Base-by-base conservation (phyloP, 2,329 filamentous ascomycete species). In the Aspergillus intermedius region DNA sequence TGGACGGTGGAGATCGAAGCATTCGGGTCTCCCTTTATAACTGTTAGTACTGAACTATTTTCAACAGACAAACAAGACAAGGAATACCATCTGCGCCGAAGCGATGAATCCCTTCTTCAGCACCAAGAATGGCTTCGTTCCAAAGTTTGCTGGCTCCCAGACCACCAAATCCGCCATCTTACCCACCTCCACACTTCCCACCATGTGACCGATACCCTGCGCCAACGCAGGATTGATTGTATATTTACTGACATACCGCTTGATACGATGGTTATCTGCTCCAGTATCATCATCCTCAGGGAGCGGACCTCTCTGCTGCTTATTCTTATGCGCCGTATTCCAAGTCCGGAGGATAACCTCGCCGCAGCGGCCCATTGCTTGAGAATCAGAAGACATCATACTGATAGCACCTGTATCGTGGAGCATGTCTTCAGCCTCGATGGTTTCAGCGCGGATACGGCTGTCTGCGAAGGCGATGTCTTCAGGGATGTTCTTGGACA, bases 261-360 rank as follows among this genome's bases (percentile, higher is more conserved):
- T 94, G 10, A 91, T 90, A 30, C 90, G 75, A 69, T 87, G 88
- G 67, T 95, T 95, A 64, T 95, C 90, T 0, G 86, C 87, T 7
- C 76, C 84, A 0, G 86, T 83, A n/a, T 79, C 87, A 52, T 84
- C 76, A 60, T 95, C 90, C 72, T 94, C 87, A 5, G 78, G 73
- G 37, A 95, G 70, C 1, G 67, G 61, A 0, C 90, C 90, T 7
- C 89, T 78, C 69, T 95, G 88, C 17, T 84, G 63, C 69, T 93
- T 94, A 66, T 95, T 95, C 79, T 95, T 95, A 71, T 94, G 87
- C 1, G 90, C 90, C 3, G 90, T 95, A 68, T 95, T 89, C 90
- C 90, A 95, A 0, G 90, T 95, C 9, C 90, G 80, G 19, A 91
- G 75, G 49, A 95, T 81, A 45, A 95, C 90, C 73, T 95, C 90